phyloP scores from a whole-genome alignment of 192 early-diverging fungal genomes.

The Entomortierella chlamydospora region DNA sequence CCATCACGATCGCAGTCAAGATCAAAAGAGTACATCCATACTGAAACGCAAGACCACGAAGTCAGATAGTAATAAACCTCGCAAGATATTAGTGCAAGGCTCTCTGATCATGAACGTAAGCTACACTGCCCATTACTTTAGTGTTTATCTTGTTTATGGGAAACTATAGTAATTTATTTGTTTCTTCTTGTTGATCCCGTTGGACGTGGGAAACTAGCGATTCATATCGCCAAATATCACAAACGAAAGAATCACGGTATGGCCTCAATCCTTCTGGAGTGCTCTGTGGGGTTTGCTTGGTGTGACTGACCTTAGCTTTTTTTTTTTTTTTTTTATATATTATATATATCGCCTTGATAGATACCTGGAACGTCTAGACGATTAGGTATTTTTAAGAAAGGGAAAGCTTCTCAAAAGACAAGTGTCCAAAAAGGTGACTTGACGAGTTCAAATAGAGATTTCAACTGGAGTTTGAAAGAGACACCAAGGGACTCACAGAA shows the following conservation, averaged over 20 bases:
- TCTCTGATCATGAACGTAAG: slow-evolving; percentile 46
- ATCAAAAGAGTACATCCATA: background rate
- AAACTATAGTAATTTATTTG: too few species aligned
- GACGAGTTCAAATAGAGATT: too few species aligned
- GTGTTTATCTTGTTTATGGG: too few species aligned
- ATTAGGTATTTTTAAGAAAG: slow-evolving; percentile 41
- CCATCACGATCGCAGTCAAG: background rate
- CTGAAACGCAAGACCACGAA: background rate
- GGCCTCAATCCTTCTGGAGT: background rate
- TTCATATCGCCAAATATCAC: slow-evolving; percentile 25
- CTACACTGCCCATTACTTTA: too few species aligned
- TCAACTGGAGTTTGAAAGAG: too few species aligned
- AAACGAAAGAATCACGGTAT: slow-evolving; percentile 38
- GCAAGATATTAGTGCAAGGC: slow-evolving; percentile 36
- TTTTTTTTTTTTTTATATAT: too few species aligned
- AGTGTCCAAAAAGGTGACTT: slow-evolving; percentile 14
- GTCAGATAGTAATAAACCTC: slow-evolving; percentile 43
- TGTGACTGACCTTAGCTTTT: too few species aligned
- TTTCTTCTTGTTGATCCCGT: too few species aligned
- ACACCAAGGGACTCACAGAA: too few species aligned
- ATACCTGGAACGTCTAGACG: background rate
- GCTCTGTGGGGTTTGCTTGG: too few species aligned
- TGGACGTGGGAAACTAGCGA: slow-evolving; percentile 28
- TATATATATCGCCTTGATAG: background rate
- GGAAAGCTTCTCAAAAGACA: slow-evolving; percentile 30